Percentiles rank a stretch among this genome's conserved stretches.
Conservation (phyloP, 106 monocot genomes). For the Phalaenopsis aphrodite region DNA sequence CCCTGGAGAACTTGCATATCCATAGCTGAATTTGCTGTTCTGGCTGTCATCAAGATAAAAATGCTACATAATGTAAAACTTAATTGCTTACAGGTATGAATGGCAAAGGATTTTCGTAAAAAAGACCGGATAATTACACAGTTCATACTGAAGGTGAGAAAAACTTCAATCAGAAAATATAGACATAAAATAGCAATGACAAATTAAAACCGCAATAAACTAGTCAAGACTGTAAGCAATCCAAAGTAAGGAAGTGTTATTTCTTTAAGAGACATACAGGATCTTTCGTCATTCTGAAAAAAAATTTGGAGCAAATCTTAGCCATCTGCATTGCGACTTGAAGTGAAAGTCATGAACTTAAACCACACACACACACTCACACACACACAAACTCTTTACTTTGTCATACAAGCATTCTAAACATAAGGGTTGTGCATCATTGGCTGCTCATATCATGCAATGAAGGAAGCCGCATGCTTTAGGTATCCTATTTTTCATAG, state of each 20-base stretch:
- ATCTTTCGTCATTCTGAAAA: background rate
- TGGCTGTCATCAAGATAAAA: constrained; percentile 1
- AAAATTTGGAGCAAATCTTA: background rate
- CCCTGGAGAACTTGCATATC: constrained; percentile 9
- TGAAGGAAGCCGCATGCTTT: background rate
- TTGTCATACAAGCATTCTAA: background rate
- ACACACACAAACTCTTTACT: background rate
- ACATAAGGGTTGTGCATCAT: background rate
- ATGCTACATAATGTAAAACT: background rate
- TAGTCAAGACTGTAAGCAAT: background rate
- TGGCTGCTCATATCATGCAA: background rate
- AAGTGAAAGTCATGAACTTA: background rate
- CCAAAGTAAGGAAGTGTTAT: background rate
- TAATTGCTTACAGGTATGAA: background rate
- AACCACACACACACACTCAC: background rate
- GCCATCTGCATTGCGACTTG: background rate
- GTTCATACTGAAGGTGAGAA: background rate
- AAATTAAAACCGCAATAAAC: background rate
- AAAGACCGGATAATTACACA: background rate
- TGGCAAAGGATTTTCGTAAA: background rate
- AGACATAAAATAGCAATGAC: background rate
- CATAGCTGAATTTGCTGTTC: constrained; percentile 11
- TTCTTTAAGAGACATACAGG: background rate
- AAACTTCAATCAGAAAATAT: background rate
- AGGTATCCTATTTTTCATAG: background rate